phyloP scores from a whole-genome alignment of 495 filamentous ascomycete genomes.

The Pseudomonodictys pantanalensis region DNA sequence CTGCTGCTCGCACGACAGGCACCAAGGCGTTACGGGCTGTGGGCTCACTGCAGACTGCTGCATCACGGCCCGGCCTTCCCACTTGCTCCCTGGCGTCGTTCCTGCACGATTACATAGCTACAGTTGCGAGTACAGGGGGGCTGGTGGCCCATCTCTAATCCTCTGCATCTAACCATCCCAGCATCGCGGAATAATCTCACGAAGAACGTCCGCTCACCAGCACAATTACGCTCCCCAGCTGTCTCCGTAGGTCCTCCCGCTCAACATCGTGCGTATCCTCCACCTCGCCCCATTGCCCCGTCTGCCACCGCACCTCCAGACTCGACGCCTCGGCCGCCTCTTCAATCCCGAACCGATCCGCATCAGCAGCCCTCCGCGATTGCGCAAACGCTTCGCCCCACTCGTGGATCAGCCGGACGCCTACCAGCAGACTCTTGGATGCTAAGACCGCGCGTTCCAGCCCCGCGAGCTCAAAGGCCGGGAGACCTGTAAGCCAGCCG shows the following conservation, averaged over 20 bases:
- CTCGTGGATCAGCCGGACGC: constrained; percentile 72
- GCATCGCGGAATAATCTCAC: too few relatives aligned
- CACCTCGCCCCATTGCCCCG: constrained; percentile 86
- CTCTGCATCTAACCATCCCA: too few relatives aligned
- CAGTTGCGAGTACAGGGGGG: too few relatives aligned
- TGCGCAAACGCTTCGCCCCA: constrained; percentile 74
- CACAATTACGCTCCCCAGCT: constrained; percentile 81
- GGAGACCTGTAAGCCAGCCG: constrained; percentile 72
- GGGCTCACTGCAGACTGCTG: too few relatives aligned
- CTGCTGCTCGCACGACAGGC: too few relatives aligned
- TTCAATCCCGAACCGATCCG: constrained; percentile 56
- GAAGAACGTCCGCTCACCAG: constrained; percentile 51
- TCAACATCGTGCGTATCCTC: constrained; percentile 99
- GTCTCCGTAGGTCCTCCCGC: constrained; percentile 82
- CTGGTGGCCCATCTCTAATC: too few relatives aligned
- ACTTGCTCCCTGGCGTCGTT: too few relatives aligned
- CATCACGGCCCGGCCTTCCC: too few relatives aligned
- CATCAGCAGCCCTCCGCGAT: constrained; percentile 36
- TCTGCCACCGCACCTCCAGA: constrained; percentile 89
- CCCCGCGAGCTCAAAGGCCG: constrained; percentile 75
- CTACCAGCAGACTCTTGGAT: constrained; percentile 79
- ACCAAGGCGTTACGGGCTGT: too few relatives aligned
- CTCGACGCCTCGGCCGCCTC: constrained; percentile 75
- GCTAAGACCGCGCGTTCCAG: constrained; percentile 80
- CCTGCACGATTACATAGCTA: too few relatives aligned